Evolutionary conservation across 306 rosid genomes (phyloP), one percentile per base, ranked within the genome.

Genomic region (Neltuma alba): DNA sequence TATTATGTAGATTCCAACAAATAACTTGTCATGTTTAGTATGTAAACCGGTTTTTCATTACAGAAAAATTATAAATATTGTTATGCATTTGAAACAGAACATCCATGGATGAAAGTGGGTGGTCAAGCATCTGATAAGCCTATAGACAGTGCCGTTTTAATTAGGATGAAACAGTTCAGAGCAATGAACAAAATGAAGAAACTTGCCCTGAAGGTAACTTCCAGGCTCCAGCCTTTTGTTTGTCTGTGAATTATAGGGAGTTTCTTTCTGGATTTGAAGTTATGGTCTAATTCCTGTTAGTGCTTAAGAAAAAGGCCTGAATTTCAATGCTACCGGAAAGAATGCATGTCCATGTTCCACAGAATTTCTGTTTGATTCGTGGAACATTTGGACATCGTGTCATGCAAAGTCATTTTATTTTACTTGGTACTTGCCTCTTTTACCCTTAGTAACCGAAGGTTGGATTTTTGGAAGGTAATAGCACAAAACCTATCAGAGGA

Each of bases 101-200:
- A 96, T 76, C 93, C 91, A 42, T 96, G 99, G 99, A 80, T 96
- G 87, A 93, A 80, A 87, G 88, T 87, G 80, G 97, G 85, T 20
- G 89, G 87, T 72, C 82, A 87, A 77, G 87, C 89, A 55, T 78
- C 99, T 36, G 93, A 88, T 82, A 93, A 73, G 82, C 98, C 98
- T 41, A 86, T 90, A 62, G 93, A 93, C 62, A 93, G 91, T 78
- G 99, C 94, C 15, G 97, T 96, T 74, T 91, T 93, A 57, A 88
- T 27, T 69, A 87, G 99, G 83, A 89, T 96, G 98, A 96, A 88
- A 84, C 99, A 96, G 76, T 96, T 96, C 88, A 88, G 96, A 83
- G 97, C 93, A 82, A 93, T 96, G 99, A 96, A 93, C 87, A 96
- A 96, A 86, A 75, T 96, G 90, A 96, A 96, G 92, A 86, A 86